Conservation (phyloP, 1,139 yeast species). For the Debaryomyces sp. region DNA sequence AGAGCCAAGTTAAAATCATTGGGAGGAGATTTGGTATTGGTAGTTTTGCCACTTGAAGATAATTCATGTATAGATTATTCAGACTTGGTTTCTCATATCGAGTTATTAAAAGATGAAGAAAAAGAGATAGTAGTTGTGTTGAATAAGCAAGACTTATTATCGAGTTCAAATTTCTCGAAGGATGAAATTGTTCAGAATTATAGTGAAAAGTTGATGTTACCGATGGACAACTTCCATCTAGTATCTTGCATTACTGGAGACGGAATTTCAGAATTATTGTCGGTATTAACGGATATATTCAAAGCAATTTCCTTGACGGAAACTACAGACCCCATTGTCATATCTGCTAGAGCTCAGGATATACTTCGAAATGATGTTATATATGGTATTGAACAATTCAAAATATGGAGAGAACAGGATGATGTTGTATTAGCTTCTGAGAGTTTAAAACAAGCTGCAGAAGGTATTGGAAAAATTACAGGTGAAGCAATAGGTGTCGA, state of each 20-base stretch:
- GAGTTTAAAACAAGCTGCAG: conserved; percentile 70
- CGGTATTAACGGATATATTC: conserved; percentile 43
- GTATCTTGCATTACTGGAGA: conserved; percentile 64
- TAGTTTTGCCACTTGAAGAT: conserved; percentile 45
- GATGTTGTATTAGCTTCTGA: conserved; percentile 87
- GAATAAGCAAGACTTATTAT: conserved; percentile 63
- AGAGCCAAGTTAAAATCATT: conserved; percentile 66
- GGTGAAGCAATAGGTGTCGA: conserved; percentile 90
- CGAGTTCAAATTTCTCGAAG: conserved; percentile 20
- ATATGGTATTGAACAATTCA: conserved; percentile 67
- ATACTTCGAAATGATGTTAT: conserved; percentile 73
- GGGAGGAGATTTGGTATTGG: conserved; percentile 62
- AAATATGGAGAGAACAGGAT: conserved; percentile 48
- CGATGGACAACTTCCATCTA: conserved; percentile 34
- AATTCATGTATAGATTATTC: conserved; percentile 15
- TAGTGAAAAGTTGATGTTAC: conserved; percentile 24
- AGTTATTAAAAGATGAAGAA: conserved; percentile 24
- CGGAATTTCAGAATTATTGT: conserved; percentile 57
- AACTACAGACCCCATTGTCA: conserved; percentile 60
- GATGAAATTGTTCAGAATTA: conserved; percentile 22
- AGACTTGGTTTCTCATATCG: conserved; percentile 38
- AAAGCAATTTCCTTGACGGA: conserved; percentile 51
- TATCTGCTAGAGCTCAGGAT: conserved; percentile 78
- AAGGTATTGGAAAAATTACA: conserved; percentile 89
- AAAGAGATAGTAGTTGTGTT: conserved; percentile 48